Evolutionary conservation across 208 protist species (phyloP).

Genomic region (Entamoeba nuttalli): DNA sequence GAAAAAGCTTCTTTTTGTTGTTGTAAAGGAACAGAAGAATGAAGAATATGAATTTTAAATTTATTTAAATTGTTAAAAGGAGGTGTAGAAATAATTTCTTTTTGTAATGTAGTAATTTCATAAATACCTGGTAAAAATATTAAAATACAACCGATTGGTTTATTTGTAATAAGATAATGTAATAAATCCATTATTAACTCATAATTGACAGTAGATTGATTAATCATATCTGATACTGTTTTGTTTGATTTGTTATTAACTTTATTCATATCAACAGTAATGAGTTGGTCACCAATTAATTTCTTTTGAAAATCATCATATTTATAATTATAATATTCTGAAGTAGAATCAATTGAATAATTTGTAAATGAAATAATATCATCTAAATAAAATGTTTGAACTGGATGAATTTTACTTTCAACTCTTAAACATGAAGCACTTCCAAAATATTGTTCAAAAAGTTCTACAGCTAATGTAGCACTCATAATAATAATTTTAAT

Average conservation of each 20-base stretch:
- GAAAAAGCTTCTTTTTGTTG: not conserved
- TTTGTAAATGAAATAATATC: not conserved
- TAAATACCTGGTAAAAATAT: not conserved
- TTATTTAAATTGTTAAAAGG: not conserved
- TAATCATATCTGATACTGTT: not conserved
- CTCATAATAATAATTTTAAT: not conserved
- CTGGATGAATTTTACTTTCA: not conserved
- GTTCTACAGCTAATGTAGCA: not conserved
- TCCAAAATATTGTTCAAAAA: not conserved
- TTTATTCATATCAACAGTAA: not conserved
- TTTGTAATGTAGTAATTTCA: not conserved
- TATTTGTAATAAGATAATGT: not conserved
- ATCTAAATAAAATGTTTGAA: not conserved
- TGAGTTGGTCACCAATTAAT: too few relatives aligned
- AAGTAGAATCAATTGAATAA: not conserved
- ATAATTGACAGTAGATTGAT: not conserved
- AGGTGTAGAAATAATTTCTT: not conserved
- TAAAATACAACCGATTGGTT: not conserved
- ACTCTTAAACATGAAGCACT: not conserved
- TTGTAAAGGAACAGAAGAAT: not conserved
- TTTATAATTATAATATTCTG: not conserved
- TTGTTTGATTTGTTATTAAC: not conserved
- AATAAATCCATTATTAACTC: not conserved
- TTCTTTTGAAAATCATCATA: not conserved
- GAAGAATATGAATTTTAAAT: not conserved